Base-by-base conservation (phyloP, 352 stramenopile species). In the Blastocystis sp. region DNA sequence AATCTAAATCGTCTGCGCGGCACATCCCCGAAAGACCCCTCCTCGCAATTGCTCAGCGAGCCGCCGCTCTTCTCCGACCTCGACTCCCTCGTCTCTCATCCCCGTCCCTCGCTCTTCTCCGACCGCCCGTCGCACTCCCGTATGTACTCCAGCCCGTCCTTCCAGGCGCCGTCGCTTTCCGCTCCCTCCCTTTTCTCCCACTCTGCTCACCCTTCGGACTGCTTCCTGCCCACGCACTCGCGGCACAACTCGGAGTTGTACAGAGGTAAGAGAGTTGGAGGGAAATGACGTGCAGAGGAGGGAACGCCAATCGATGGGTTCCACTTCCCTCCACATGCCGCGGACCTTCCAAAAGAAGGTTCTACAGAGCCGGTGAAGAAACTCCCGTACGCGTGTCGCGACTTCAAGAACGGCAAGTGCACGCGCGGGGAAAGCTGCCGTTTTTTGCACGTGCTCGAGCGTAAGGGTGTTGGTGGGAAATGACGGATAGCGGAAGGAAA, bases 381-480 rank as follows among this genome's bases (percentile, higher is more conserved):
- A 29, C 79, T 89, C 9, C 79, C 79, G 35, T 89, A 89, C 60
- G 63, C 60, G 3, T 89, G 79, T 60, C 63, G 79, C 24, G 79
- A 89, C 51, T 89, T 89, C 31, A 45, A 65, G 29, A 89, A 71
- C 55, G 67, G 67, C 19, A 80, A 80, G 41, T 89, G 79, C 39
- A 89, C 79, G 6, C 79, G 79, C 29, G 79, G 79, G 4, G 79
- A 77, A 2, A 79, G 4, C 26, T 89, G 79, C 60, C 62, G 66
- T 2, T 89, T 89, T 39, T 60, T 89, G 60, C 79, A 89, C 35
- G 79, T 89, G 9, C 19, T 19, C 16, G 45, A 55, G 45, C 6
- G 45, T 55, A 55, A 16, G 45, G 9, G 45, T 55, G 45, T 19
- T 55, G 45, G 45, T 19, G 16, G 6, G 45, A 16, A 16, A 55